Evolutionary conservation across 2,329 filamentous ascomycete genomes (phyloP), one percentile per base, ranked within the genome.

Genomic region (Calonectria pteridis): DNA sequence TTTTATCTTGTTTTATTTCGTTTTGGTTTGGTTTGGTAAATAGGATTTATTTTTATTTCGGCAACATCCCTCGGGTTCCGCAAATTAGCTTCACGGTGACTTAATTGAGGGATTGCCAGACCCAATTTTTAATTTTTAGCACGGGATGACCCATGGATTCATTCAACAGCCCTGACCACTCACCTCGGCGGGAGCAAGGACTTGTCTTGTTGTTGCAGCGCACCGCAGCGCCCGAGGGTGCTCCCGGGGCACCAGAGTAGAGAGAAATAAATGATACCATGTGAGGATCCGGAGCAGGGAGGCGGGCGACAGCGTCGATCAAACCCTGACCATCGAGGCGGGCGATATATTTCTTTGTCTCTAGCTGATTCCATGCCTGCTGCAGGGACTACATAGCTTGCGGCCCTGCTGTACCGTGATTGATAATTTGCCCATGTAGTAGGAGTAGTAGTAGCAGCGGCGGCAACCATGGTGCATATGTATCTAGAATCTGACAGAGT

Each of bases 81-180:
- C 50, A 66, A 66, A 71, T 71, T 50, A 62, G 35, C 62, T 49
- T 53, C 58, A 59, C 31, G 43, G 43, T 28, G 29, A 50, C 53
- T 63, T 64, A 62, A 63, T 69, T 69, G 53, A 53, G 35, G 67
- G 67, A 69, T 64, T 55, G 33, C 46, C 49, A 50, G 59, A 31
- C 37, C 68, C 68, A 49, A 35, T 58, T 58, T 58, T 67, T 58
- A 49, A 35, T 58, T 58, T 58, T 67, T 58, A 37, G 49, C 65
- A 50, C 43, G 65, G 65, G 65, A 67, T 67, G 49, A 50, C 37
- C 65, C 65, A 33, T 67, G 65, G 51, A 67, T 67, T 59, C 46
- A 26, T 67, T 53, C 55, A 50, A 53, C 64, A 67, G 64, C 64
- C n/a, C 43, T 53, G 46, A 29, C 59, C 59, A 46, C 59, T 64